Conservation (phyloP, 148 eudicot genomes). For the Rhododendron simsii region DNA sequence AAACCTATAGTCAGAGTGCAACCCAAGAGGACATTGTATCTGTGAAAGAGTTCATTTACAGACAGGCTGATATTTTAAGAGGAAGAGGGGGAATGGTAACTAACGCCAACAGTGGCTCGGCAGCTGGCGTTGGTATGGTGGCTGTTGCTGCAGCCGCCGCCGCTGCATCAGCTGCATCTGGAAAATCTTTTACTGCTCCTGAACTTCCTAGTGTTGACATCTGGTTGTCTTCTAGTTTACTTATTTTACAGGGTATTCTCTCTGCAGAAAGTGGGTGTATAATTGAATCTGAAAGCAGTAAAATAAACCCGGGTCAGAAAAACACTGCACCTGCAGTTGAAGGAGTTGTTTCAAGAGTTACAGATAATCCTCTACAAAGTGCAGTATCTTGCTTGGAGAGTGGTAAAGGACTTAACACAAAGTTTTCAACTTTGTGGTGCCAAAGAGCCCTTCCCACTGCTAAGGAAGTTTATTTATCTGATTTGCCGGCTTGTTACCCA, state of each 20-base stretch:
- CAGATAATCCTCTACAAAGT: slow-evolving; percentile 43
- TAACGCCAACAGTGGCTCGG: slow-evolving; percentile 56
- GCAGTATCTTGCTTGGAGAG: slow-evolving; percentile 59
- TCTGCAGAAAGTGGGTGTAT: slow-evolving; percentile 41
- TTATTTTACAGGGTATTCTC: slow-evolving; percentile 60
- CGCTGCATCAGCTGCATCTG: slow-evolving; percentile 79
- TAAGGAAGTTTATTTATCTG: slow-evolving; percentile 66
- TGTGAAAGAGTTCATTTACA: slow-evolving; percentile 71
- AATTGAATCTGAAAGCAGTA: slow-evolving; percentile 38
- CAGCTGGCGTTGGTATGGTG: slow-evolving; percentile 76
- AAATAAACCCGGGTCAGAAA: slow-evolving; percentile 41
- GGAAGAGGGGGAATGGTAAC: slow-evolving; percentile 66
- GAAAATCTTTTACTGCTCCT: slow-evolving; percentile 54
- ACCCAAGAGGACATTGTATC: slow-evolving; percentile 66
- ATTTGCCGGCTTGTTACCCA: slow-evolving; percentile 72
- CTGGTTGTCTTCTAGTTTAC: slow-evolving; percentile 73
- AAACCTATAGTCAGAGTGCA: slow-evolving; percentile 58
- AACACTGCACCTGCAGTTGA: slow-evolving; percentile 39
- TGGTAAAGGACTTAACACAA: slow-evolving; percentile 54
- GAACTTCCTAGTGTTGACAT: slow-evolving; percentile 72
- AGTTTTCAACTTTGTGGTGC: slow-evolving; percentile 78
- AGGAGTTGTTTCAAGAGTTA: slow-evolving; percentile 36
- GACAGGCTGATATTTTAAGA: slow-evolving; percentile 77
- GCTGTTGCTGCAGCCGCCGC: slow-evolving; percentile 96
- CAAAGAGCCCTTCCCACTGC: slow-evolving; percentile 76